phyloP scores from a whole-genome alignment of 768 basidiomycete species.

The Gyrodon lividus region DNA sequence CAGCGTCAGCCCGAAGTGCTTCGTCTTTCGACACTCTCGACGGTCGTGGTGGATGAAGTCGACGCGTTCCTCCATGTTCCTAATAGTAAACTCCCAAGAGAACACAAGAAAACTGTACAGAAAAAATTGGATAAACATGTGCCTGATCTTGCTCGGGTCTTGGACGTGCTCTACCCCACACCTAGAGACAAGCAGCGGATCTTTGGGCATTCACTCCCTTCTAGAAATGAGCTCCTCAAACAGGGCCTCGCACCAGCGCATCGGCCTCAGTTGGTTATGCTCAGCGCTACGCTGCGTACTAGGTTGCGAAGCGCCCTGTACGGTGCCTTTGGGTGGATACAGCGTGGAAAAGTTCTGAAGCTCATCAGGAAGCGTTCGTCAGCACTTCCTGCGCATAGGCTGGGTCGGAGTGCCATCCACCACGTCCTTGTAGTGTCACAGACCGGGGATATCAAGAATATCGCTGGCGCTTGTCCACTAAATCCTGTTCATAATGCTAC shows the following conservation, averaged over 20 bases:
- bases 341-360: constrained; percentile 36
- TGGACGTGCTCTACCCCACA: constrained; percentile 55
- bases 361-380: constrained; percentile 27
- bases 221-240: constrained; percentile 9
- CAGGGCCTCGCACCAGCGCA: constrained; percentile 2
- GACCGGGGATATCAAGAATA: constrained; percentile 51
- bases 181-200: constrained; percentile 15
- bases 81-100: constrained; percentile 35
- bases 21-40: constrained; percentile 46
- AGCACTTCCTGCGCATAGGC: constrained; percentile 25
- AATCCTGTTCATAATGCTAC: neutral
- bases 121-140: constrained; percentile 53
- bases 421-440: constrained; percentile 62
- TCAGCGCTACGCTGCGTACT: constrained; percentile 68
- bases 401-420: constrained; percentile 39
- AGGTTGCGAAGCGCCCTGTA: constrained; percentile 42
- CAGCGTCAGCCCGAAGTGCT: constrained; percentile 43
- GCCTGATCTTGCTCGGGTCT: constrained; percentile 54
- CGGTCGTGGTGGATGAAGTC: constrained; percentile 72
- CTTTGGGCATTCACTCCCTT: neutral
- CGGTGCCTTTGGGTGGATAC: constrained; percentile 59
- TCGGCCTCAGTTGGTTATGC: constrained; percentile 61
- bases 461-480: constrained; percentile 42
- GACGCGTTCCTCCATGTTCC: constrained; percentile 68
- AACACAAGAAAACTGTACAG: constrained; percentile 34